Base-by-base conservation (phyloP, 257 asterid species). In the Solanum ossicruentum region DNA sequence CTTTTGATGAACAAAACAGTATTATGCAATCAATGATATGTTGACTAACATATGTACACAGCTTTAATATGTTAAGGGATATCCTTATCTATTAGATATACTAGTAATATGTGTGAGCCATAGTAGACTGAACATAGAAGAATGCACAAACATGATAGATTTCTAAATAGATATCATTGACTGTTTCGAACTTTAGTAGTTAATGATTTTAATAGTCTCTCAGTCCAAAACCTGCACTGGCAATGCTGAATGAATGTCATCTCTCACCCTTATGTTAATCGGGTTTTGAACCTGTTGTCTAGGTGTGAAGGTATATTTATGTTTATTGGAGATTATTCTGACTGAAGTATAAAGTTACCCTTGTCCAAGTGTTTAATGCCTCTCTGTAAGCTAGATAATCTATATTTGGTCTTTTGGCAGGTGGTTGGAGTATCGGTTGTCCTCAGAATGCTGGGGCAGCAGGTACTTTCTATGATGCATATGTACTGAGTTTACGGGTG, bases 381-480 rank as follows among this genome's bases (percentile, higher is more conserved):
- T 78, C 58, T 51, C 43, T 71, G 55, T 56, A 28, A 60, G 71
- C 65, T 85, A 45, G 80, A 61, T 87, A 85, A 71, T 88, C 47
- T 84, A 26, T 78, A 52, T 52, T 78, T 60, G 78, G 60, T 86
- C 87, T 65, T 84, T 81, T 90, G 91, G 88, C 92, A 96, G 99
- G 99, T 90, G 99, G 99, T 75, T 82, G 85, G 84, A 96, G 99
- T 91, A 88, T 86, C 84, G 98, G 98, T 45, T 96, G 99, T 85
- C 91, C 93, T n/a, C 85, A 88, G 95, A 96, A 96, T 93, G 89
- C 91, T 85, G 99, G 99, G 87, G 99, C 98, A n/a, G 98, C 99
- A 55, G 99, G 99, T 85, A 96, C 99, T 89, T 94, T 94, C 87
- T 94, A 93, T 73, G 99, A 96, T 91, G 98, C 95, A 85, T 92